Conservation (phyloP, 1,139 yeast species). For the Arxiozyma bovina region DNA sequence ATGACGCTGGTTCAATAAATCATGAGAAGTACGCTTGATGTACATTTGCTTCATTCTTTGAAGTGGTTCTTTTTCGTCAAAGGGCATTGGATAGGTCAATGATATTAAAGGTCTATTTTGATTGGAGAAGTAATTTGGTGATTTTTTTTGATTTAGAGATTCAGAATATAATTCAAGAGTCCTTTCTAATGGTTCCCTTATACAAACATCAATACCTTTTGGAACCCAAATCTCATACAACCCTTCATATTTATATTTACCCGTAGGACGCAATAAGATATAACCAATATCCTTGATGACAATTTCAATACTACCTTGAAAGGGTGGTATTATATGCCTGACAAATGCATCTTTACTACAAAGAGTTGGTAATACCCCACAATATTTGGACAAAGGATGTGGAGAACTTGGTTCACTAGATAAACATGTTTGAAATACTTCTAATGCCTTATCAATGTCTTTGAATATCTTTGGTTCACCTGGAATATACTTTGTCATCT, state of each 20-base stretch:
- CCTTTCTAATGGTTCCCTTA: conserved; percentile 33
- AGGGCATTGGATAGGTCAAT: conserved; percentile 22
- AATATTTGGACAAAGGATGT: conserved; percentile 30
- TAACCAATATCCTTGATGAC: conserved; percentile 65
- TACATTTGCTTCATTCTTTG: conserved; percentile 22
- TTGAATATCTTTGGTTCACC: conserved; percentile 27
- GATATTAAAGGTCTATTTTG: conserved; percentile 22
- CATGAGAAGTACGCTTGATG: not conserved
- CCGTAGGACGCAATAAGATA: conserved; percentile 56
- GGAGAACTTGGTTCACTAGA: conserved; percentile 7
- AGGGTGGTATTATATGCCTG: conserved; percentile 55
- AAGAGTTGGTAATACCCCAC: conserved; percentile 31
- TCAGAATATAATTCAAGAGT: conserved; percentile 13
- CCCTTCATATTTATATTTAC: conserved; percentile 37
- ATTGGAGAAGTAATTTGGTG: conserved; percentile 14
- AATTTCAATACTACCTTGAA: conserved; percentile 56
- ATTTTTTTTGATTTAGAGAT: conserved; percentile 11
- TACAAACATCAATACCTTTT: conserved; percentile 37
- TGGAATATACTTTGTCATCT: conserved; percentile 30
- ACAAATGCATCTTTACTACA: conserved; percentile 32
- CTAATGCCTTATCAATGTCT: conserved; percentile 26
- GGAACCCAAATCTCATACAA: conserved; percentile 43
- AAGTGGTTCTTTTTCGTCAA: conserved; percentile 16
- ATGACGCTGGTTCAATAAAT: conserved; percentile 10
- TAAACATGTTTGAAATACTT: conserved; percentile 23